phyloP scores from a whole-genome alignment of 2,329 filamentous ascomycete genomes.

The Stromatinia cepivora region DNA sequence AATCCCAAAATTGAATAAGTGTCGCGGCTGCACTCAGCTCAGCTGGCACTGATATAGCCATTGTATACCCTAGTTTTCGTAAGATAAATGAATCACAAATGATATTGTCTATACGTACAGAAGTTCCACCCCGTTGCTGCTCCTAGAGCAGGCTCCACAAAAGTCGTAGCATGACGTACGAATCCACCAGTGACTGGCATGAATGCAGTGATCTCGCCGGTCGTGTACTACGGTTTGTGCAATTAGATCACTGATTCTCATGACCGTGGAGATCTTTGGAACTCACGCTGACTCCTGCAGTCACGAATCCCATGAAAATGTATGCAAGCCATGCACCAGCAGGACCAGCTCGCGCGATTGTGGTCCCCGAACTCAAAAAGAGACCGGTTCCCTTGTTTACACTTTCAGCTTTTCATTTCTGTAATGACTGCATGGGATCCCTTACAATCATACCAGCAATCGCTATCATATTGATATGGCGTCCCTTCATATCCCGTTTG shows the following conservation, averaged over 20 bases:
- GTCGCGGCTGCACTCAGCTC: constrained; percentile 65
- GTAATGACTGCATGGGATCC: constrained; percentile 51
- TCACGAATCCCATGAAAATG: constrained; percentile 50
- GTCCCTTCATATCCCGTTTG: constrained; percentile 50
- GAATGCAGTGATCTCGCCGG: constrained; percentile 40
- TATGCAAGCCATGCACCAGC: constrained; percentile 46
- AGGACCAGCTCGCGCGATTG: constrained; percentile 51
- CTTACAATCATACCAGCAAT: constrained; percentile 49
- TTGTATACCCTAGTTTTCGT: constrained; percentile 57
- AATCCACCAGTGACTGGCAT: constrained; percentile 49
- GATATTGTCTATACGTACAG: constrained; percentile 30
- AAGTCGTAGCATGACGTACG: constrained; percentile 43
- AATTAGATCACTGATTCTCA: not conserved
- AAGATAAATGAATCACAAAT: not conserved
- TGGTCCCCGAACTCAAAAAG: constrained; percentile 52
- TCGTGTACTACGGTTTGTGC: not conserved
- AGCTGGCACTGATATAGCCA: constrained; percentile 41
- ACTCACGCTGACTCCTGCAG: constrained; percentile 50
- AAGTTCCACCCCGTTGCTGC: constrained; percentile 42
- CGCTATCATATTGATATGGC: constrained; percentile 47
- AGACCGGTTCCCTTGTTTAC: constrained; percentile 49
- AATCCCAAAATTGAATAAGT: constrained; percentile 64
- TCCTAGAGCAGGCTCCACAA: constrained; percentile 43
- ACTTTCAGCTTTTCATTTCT: not conserved
- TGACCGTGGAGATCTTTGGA: not conserved